Evolutionary conservation across 2,329 filamentous ascomycete genomes (phyloP), one percentile per base, ranked within the genome.

Genomic region (Colletotrichum horii): DNA sequence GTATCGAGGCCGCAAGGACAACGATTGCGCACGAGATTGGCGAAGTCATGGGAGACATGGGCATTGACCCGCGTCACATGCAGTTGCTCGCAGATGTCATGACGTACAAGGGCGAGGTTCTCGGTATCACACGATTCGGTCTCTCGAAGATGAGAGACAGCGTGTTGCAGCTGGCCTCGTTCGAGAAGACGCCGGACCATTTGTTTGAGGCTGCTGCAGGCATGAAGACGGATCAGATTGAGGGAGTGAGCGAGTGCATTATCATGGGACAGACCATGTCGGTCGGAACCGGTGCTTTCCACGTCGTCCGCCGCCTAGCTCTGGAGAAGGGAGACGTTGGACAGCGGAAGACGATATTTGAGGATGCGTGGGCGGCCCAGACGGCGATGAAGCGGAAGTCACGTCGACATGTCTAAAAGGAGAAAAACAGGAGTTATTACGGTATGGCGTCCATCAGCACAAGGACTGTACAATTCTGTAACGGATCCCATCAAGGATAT

Each of bases 181-280:
- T 99, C 82, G 97, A 99, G 86, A 98, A 98, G 91, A 99, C 97
- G 62, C 96, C 97, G 0, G 97, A 99, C 83, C 97, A 99, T 85
- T 86, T 99, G 55, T 99, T 99, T 81, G 96, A 98, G 78, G 97
- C 97, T 4, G 97, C 96, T 8, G 94, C 95, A 7, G 93, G 93
- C 72, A 97, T 97, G 89, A 98, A 98, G 88, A 94, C 92, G 32
- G 97, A 99, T 85, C 90, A 91, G 77, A 97, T 99, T 76, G 95
- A 98, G 83, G 97, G 97, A 80, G 97, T 99, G 12, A 95, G 92
- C 71, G 97, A 99, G 86, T 97, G 96, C 85, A 98, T 99, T 82
- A 99, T 99, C 82, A 97, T 98, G 93, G 97, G 97, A 19, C 96
- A 98, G 88, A 96, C 94, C 56, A 97, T 98, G 91, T 91, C 91